Conservation (phyloP, 2,329 filamentous ascomycete genomes). For the Elsinoe batatas region DNA sequence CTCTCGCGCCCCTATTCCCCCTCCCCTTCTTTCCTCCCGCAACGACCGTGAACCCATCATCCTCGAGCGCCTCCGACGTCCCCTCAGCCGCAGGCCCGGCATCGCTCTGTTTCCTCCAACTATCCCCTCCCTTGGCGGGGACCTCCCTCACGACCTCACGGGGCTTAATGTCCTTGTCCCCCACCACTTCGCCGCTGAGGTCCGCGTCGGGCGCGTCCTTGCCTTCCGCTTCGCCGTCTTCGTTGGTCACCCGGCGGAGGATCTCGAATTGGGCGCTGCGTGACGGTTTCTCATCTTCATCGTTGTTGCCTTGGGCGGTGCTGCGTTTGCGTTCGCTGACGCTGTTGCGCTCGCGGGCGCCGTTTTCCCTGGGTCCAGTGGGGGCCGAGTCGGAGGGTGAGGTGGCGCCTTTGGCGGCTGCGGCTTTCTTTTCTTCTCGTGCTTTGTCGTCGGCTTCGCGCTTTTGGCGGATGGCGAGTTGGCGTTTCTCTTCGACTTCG, state of each 20-base stretch:
- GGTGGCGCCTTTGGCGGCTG: slow-evolving; percentile 46
- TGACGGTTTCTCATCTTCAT: slow-evolving; percentile 19
- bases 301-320: slow-evolving; percentile 28
- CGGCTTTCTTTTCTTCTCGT: slow-evolving; percentile 57
- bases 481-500: slow-evolving; percentile 80
- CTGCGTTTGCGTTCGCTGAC: slow-evolving; percentile 25
- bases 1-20: slow-evolving; percentile 21
- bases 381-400: slow-evolving; percentile 8
- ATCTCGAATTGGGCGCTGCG: slow-evolving; percentile 44
- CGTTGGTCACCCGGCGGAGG: slow-evolving; percentile 35
- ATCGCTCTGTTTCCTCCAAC: slow-evolving; percentile 26
- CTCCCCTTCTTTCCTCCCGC: slow-evolving; percentile 37
- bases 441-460: slow-evolving; percentile 79
- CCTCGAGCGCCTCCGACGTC: slow-evolving; percentile 38
- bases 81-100: slow-evolving; percentile 25
- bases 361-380: slow-evolving; percentile 31
- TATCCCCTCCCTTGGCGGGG: slow-evolving; percentile 29
- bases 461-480: slow-evolving; percentile 66
- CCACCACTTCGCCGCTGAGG: slow-evolving; percentile 42
- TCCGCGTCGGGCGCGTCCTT: slow-evolving; percentile 35
- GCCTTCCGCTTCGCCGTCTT: slow-evolving; percentile 25
- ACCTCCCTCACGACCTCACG: slow-evolving; percentile 44
- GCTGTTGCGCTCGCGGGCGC: slow-evolving; percentile 15
- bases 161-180: slow-evolving; percentile 46
- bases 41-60: slow-evolving; percentile 47